Evolutionary conservation across 768 basidiomycete species (phyloP).

Genomic region (Pleurotus sapidus): DNA sequence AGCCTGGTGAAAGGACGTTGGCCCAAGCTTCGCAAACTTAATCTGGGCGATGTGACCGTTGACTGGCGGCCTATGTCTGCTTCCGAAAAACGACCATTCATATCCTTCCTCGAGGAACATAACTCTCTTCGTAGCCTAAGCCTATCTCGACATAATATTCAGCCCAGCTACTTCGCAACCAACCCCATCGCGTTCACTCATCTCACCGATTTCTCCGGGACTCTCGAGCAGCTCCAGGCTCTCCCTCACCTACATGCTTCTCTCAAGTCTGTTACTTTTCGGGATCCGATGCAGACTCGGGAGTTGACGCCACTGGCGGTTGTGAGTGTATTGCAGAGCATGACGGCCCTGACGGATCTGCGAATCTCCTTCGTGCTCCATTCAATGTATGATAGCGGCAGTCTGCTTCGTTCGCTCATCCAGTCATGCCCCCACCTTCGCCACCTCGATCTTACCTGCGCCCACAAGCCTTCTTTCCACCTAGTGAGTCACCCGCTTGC

Average conservation of each 20-base stretch:
- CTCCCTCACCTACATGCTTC: slow-evolving; percentile 47
- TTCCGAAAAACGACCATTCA: slow-evolving; percentile 54
- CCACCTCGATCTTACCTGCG: slow-evolving; percentile 64
- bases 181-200: slow-evolving; percentile 40
- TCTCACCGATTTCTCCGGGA: slow-evolving; percentile 62
- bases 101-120: slow-evolving; percentile 68
- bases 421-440: slow-evolving; percentile 62
- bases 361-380: slow-evolving; percentile 68
- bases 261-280: slow-evolving; percentile 57
- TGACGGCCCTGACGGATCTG: slow-evolving; percentile 55
- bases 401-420: slow-evolving; percentile 64
- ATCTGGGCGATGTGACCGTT: slow-evolving; percentile 64
- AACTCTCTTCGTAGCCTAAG: slow-evolving; percentile 45
- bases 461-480: slow-evolving; percentile 69
- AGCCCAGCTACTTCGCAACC: slow-evolving; percentile 48
- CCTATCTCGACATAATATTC: slow-evolving; percentile 51
- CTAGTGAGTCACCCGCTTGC: slow-evolving; percentile 42
- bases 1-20: slow-evolving; percentile 60
- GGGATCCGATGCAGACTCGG: slow-evolving; percentile 64
- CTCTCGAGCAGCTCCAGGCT: slow-evolving; percentile 63
- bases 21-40: slow-evolving; percentile 60
- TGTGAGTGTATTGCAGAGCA: slow-evolving; percentile 53
- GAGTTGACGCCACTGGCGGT: slow-evolving; percentile 65
- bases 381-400: slow-evolving; percentile 71
- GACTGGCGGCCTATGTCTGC: slow-evolving; percentile 45